phyloP scores from a whole-genome alignment of 768 basidiomycete genomes.

The Lepiota brunneoincarnata region DNA sequence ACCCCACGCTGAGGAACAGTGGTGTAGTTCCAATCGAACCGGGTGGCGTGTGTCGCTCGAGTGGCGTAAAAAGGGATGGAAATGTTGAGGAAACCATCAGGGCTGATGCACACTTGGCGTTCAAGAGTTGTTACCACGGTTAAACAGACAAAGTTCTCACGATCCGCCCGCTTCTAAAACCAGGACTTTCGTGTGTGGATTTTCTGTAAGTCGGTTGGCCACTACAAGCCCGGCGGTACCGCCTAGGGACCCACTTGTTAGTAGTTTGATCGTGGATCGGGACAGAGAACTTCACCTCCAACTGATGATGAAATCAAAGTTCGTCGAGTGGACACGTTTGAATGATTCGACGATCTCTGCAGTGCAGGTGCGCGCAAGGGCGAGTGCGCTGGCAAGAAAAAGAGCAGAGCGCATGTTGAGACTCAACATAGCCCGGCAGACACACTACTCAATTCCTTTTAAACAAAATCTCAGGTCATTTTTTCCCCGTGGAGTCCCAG shows the following conservation, averaged over 20 bases:
- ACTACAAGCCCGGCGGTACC: constrained; percentile 59
- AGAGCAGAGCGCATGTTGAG: constrained; percentile 1
- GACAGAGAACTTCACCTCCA: constrained; percentile 8
- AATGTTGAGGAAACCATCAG: constrained; percentile 14
- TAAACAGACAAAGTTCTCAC: constrained; percentile 25
- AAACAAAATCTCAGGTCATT: neutral
- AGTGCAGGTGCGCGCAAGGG: neutral
- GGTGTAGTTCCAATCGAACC: constrained; percentile 28
- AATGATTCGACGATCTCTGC: constrained; percentile 8
- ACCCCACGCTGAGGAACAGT: constrained; percentile 20
- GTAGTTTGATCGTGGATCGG: neutral
- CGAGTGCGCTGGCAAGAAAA: neutral
- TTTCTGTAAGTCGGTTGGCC: constrained; percentile 52
- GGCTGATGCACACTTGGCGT: neutral
- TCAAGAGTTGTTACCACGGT: neutral
- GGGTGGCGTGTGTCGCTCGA: constrained; percentile 15
- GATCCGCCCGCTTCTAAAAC: constrained; percentile 57
- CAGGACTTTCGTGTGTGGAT: constrained; percentile 43
- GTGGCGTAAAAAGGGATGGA: constrained; percentile 13
- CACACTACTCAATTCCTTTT: neutral
- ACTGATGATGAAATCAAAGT: constrained; percentile 15
- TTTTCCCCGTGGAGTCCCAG: constrained; percentile 5
- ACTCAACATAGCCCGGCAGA: neutral
- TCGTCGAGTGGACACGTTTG: neutral
- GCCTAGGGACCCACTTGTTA: constrained; percentile 15